Evolutionary conservation across 192 early-diverging fungal genomes (phyloP).

Genomic region (Physocladia obscura): DNA sequence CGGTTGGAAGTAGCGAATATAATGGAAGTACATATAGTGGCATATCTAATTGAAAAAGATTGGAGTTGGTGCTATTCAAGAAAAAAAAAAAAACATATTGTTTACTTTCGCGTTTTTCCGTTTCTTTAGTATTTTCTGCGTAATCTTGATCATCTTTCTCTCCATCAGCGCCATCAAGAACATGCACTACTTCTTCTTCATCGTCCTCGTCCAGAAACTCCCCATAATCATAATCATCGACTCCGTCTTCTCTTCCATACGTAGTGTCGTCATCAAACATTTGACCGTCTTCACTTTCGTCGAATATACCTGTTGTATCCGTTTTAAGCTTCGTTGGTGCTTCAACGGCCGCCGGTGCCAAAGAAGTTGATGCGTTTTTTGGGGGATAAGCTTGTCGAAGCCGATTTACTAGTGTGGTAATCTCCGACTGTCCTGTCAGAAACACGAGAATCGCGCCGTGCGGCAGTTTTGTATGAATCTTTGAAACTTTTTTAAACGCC

Average conservation of each 20-base stretch:
- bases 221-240: slow-evolving; percentile 47
- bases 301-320: slow-evolving; percentile 27
- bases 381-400: slow-evolving; percentile 73
- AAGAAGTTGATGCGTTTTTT: neutral
- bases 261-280: slow-evolving; percentile 24
- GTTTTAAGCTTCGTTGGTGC: slow-evolving; percentile 5
- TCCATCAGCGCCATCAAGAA: slow-evolving; percentile 57
- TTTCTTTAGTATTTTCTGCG: no score
- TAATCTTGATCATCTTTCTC: slow-evolving; percentile 64
- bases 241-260: slow-evolving; percentile 13
- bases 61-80: neutral
- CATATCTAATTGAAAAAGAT: slow-evolving; percentile 15
- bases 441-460: slow-evolving; percentile 93
- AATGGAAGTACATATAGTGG: slow-evolving; percentile 94
- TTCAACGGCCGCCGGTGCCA: neutral
- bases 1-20: slow-evolving; percentile 92
- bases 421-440: slow-evolving; percentile 92
- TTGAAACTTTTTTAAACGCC: slow-evolving; percentile 85
- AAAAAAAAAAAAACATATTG: slow-evolving; percentile 28
- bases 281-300: slow-evolving; percentile 32
- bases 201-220: slow-evolving; percentile 64
- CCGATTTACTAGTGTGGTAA: slow-evolving; percentile 72
- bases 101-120: slow-evolving; percentile 60
- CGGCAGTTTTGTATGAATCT: slow-evolving; percentile 92
- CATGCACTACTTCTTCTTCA: slow-evolving; percentile 42